These are phyloP conservation scores for Sporisorium graminicola DNA, from an alignment of 1,284 basidiomycete species.

Conservation along the genomic window DNA sequence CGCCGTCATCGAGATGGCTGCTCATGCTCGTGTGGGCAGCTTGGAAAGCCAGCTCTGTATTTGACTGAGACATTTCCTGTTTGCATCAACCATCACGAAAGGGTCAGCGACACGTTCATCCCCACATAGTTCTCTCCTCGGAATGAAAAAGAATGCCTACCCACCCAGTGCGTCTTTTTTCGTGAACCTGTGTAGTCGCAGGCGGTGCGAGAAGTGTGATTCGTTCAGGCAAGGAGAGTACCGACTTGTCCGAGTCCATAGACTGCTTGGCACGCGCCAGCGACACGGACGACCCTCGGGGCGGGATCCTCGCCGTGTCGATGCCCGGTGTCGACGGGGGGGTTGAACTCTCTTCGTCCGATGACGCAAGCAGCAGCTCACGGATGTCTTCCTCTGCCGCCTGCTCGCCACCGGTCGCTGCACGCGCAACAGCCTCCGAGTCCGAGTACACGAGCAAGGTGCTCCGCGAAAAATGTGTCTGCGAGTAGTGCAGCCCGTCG, in stretches of 20 bases:
- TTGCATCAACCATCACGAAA: background rate
- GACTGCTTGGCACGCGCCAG: conserved; percentile 19
- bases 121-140: too few species aligned
- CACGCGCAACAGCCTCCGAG: conserved; percentile 7
- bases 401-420: background rate
- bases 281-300: conserved; percentile 19
- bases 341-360: conserved; percentile 38
- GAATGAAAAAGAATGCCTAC: background rate
- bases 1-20: conserved; percentile 4
- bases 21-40: conserved; percentile 35
- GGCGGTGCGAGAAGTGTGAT: conserved; percentile 22
- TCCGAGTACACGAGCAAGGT: conserved; percentile 38
- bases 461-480: conserved; percentile 42
- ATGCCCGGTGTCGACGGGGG: conserved; percentile 35
- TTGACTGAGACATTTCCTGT: conserved; percentile 42
- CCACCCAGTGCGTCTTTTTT: conserved; percentile 27
- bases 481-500: conserved; percentile 45
- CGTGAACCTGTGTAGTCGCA: background rate
- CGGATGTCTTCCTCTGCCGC: conserved; percentile 39
- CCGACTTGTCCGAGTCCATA: conserved; percentile 44
- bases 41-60: conserved; percentile 46
- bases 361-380: conserved; percentile 29
- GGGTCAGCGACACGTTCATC: background rate
- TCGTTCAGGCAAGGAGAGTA: conserved; percentile 13
- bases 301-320: conserved; percentile 30